A percentile compares a stretch with the other conserved stretches of the same genome.
These are phyloP conservation scores for Cercospora brassicicola DNA, from an alignment of 2,329 filamentous ascomycete species.

Conservation along the genomic window DNA sequence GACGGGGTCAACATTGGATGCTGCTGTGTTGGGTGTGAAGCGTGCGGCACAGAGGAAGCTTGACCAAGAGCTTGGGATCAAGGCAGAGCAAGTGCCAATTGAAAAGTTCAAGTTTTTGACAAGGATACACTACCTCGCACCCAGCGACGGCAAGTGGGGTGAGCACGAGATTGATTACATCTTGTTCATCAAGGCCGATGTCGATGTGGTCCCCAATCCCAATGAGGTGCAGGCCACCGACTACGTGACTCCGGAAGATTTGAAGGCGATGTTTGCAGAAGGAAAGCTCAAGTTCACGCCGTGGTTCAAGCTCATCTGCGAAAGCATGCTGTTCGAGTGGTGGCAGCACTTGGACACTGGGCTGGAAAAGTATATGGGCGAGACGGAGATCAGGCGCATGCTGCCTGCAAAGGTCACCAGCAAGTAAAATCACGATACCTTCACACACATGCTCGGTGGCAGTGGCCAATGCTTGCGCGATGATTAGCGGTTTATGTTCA, in stretches of 20 bases:
- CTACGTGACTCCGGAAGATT: constrained; percentile 78
- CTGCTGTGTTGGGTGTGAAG: constrained; percentile 82
- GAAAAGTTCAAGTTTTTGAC: constrained; percentile 93
- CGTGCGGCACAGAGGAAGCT: constrained; percentile 90
- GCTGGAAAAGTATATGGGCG: constrained; percentile 80
- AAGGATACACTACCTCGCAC: constrained; percentile 95
- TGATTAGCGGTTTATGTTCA: not conserved
- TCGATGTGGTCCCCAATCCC: constrained; percentile 75
- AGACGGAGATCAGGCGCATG: constrained; percentile 88
- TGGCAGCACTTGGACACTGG: constrained; percentile 82
- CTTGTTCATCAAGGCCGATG: constrained; percentile 92
- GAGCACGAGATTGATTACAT: constrained; percentile 99
- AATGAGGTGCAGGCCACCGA: constrained; percentile 86
- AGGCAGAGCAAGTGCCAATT: constrained; percentile 80
- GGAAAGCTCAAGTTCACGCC: constrained; percentile 83
- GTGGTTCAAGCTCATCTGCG: constrained; percentile 99
- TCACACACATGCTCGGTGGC: not conserved
- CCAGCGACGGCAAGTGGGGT: constrained; percentile 96
- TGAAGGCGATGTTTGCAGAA: constrained; percentile 84
- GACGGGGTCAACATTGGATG: constrained; percentile 77
- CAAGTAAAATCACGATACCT: not conserved
- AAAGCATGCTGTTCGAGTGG: constrained; percentile 97
- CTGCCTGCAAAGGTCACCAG: constrained; percentile 11
- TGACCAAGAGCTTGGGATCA: constrained; percentile 91
- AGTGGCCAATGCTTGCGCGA: not conserved